Conservation (phyloP, 2,329 filamentous ascomycete species). For the Torrubiella hemipterigena region DNA sequence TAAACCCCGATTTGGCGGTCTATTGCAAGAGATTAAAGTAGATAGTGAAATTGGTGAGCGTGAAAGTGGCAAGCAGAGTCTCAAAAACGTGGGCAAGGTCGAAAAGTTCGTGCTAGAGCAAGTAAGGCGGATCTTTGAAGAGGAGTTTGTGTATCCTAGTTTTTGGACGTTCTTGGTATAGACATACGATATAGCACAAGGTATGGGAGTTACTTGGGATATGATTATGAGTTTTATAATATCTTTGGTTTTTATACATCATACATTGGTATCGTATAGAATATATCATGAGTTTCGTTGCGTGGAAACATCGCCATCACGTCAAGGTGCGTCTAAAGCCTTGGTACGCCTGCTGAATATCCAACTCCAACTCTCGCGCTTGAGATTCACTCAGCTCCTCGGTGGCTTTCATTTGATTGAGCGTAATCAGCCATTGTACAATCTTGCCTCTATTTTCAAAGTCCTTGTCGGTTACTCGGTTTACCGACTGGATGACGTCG, state of each 20-base stretch:
- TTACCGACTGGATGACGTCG: constrained; percentile 93
- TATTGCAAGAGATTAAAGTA: constrained; percentile 86
- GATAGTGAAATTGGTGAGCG: constrained; percentile 96
- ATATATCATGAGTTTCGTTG: not conserved
- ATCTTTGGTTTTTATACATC: not conserved
- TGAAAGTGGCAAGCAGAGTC: constrained; percentile 80
- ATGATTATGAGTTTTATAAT: not conserved
- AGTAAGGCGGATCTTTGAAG: constrained; percentile 92
- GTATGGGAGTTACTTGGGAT: not conserved
- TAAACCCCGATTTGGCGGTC: constrained; percentile 45
- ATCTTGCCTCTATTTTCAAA: constrained; percentile 96
- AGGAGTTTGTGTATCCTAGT: constrained; percentile 96
- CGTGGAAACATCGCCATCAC: constrained; percentile 16
- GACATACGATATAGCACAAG: constrained; percentile 4
- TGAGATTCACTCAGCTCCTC: constrained; percentile 83
- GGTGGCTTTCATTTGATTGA: constrained; percentile 96
- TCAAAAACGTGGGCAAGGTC: constrained; percentile 98
- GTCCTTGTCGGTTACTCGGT: constrained; percentile 89
- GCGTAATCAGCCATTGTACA: constrained; percentile 91
- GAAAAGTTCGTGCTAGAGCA: constrained; percentile 96
- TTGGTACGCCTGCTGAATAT: constrained; percentile 89
- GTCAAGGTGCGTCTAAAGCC: constrained; percentile 77
- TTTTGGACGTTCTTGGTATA: constrained; percentile 95
- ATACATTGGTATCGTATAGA: not conserved
- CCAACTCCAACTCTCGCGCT: constrained; percentile 77